A percentile compares a stretch with the other conserved stretches of the same genome.
Evolutionary conservation across 257 asterid species (phyloP).

Genomic region (Petunia secreta): DNA sequence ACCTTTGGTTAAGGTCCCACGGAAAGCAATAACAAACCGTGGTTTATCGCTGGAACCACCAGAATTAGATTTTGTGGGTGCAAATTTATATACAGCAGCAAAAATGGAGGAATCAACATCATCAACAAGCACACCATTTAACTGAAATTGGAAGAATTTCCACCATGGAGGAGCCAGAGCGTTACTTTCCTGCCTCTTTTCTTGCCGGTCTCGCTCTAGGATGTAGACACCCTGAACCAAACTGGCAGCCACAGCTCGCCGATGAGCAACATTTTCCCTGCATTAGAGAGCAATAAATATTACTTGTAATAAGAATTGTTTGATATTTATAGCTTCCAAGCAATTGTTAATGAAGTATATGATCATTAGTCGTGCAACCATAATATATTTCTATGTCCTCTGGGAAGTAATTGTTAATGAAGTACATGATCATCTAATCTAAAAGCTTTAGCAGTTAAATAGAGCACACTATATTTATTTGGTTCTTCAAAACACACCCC

Average conservation of each 20-base stretch:
- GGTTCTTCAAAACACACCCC: too few species aligned
- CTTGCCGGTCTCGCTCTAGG: slow-evolving; percentile 84
- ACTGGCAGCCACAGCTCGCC: slow-evolving; percentile 83
- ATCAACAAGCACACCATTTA: slow-evolving; percentile 63
- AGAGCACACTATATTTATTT: too few species aligned
- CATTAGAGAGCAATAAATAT: slow-evolving; percentile 1
- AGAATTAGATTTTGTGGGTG: slow-evolving; percentile 32
- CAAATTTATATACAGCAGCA: slow-evolving; percentile 74
- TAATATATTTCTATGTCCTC: neutral
- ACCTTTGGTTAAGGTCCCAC: slow-evolving; percentile 88
- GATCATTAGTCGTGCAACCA: neutral
- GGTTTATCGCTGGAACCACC: slow-evolving; percentile 40
- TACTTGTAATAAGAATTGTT: neutral
- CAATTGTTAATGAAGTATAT: neutral
- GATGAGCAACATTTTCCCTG: slow-evolving; percentile 68
- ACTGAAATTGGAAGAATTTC: slow-evolving; percentile 60
- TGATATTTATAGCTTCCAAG: neutral
- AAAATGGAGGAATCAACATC: slow-evolving; percentile 72
- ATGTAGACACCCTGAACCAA: slow-evolving; percentile 86
- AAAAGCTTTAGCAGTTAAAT: neutral
- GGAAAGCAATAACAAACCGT: slow-evolving; percentile 63
- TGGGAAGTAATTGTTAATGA: neutral
- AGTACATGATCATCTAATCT: neutral
- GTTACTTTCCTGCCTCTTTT: slow-evolving; percentile 57
- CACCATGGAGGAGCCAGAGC: slow-evolving; percentile 96